Evolutionary conservation across 2,329 filamentous ascomycete species (phyloP).

Genomic region (Ophiognomonia clavigignenti-juglandacearum): DNA sequence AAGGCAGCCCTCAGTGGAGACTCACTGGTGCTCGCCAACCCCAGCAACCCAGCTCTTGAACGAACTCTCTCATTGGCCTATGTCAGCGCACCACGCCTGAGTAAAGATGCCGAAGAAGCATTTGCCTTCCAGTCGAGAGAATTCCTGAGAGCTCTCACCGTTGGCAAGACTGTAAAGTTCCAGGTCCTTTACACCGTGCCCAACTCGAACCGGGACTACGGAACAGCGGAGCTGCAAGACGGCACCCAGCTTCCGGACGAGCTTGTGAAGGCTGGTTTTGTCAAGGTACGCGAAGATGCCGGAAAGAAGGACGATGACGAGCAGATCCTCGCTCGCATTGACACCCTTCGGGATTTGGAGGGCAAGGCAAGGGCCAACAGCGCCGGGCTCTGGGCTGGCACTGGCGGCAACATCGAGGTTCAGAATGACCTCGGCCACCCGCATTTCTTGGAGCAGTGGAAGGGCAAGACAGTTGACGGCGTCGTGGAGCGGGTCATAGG

Average conservation of each 20-base stretch:
- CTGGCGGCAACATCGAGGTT: conserved; percentile 65
- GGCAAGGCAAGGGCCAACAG: conserved; percentile 69
- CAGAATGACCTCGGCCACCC: conserved; percentile 76
- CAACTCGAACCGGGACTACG: conserved; percentile 82
- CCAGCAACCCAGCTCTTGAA: conserved; percentile 77
- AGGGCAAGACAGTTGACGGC: conserved; percentile 78
- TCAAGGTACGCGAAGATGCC: conserved; percentile 90
- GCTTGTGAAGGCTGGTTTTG: conserved; percentile 82
- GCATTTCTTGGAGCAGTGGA: conserved; percentile 77
- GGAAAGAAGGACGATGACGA: conserved; percentile 86
- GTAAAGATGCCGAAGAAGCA: conserved; percentile 85
- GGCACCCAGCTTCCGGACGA: conserved; percentile 76
- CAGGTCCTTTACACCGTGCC: conserved; percentile 83
- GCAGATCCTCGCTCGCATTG: conserved; percentile 64
- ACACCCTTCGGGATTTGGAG: conserved; percentile 74
- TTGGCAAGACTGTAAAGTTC: conserved; percentile 86
- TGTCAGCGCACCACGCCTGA: conserved; percentile 81
- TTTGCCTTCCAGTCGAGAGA: conserved; percentile 94
- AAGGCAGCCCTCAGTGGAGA: conserved; percentile 95
- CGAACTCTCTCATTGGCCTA: conserved; percentile 87
- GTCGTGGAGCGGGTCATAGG: conserved; percentile 88
- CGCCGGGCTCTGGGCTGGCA: conserved; percentile 75
- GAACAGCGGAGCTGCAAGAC: conserved; percentile 69
- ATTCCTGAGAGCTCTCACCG: conserved; percentile 75
- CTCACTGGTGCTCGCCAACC: conserved; percentile 77